Evolutionary conservation across 139 green algal species (phyloP), one percentile per base, ranked within the genome.

Genomic region (Chlorella sp.): DNA sequence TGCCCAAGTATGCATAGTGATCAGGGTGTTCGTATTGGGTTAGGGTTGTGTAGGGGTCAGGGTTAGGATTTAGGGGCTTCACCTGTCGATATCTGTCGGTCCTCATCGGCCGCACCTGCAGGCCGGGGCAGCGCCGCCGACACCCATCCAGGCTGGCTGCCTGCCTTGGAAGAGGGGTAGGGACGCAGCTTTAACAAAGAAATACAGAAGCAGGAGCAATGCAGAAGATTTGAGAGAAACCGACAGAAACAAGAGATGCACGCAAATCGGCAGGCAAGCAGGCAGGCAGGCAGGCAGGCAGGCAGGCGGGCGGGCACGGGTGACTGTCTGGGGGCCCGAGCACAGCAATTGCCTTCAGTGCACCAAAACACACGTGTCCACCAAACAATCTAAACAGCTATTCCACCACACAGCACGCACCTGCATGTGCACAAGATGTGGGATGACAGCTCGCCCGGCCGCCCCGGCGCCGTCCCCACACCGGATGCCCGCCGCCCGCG

Each of bases 391-490:
- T 26, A 73, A 57, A 57, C 21, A 36, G 19, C 68, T 5, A 2
- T 12, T 32, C 19, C 19, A 76, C 68, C 3, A 34, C 68, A 76
- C n/a, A 34, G 19, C 53, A 60, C 60, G 3, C 53, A 60, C 82
- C 84, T 88, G 84, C 84, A 88, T 79, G 69, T 21, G 42, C 5
- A 69, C 73, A 11, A 95, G 85, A 84, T 91, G 81, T 0, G 90
- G 78, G 28, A 95, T 91, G 80, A 60, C 85, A 15, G 91, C 91
- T 15, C 93, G 91, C 32, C 93, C 93, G 1, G 57, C 91, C 3
- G 93, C 91, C 15, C 94, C 94, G 37, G 93, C 94, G 39, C 95
- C 95, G 82, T 96, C 95, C 2, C 94, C 95, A 60, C 91, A 95
- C 30, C 91, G 48, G 21, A 96, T 90, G 24, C 93, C 95, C 16